Evolutionary conservation across 768 basidiomycete genomes (phyloP).

Genomic region (Tylopilus felleus): DNA sequence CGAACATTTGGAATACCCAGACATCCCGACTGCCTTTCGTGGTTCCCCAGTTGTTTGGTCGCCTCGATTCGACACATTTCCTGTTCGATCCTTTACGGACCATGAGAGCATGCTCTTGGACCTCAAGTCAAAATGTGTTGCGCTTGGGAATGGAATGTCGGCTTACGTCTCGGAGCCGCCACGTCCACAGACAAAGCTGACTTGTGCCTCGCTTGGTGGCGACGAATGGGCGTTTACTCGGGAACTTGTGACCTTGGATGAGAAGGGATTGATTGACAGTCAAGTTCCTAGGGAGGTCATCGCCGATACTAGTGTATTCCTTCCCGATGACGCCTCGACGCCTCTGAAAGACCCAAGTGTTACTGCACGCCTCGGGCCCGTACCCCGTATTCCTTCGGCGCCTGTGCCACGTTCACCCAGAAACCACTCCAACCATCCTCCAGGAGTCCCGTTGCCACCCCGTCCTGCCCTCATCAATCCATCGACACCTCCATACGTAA

Average conservation of each 20-base stretch:
- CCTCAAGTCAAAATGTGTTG: slow-evolving; percentile 33
- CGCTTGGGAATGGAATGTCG: slow-evolving; percentile 17
- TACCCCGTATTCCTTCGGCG: background rate
- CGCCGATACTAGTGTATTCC: slow-evolving; percentile 8
- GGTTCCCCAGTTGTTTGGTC: slow-evolving; percentile 34
- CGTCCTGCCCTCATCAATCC: slow-evolving; percentile 24
- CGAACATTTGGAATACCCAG: slow-evolving; percentile 34
- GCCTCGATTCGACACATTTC: slow-evolving; percentile 25
- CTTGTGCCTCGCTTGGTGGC: slow-evolving; percentile 15
- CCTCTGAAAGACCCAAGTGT: background rate
- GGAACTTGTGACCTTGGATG: slow-evolving; percentile 24
- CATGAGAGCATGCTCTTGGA: slow-evolving; percentile 37
- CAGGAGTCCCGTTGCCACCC: slow-evolving; percentile 18
- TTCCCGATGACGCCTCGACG: slow-evolving; percentile 14
- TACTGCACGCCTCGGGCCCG: background rate
- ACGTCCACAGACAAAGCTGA: background rate
- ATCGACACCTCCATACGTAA: slow-evolving; percentile 29
- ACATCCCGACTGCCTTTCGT: slow-evolving; percentile 42
- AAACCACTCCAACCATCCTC: slow-evolving; percentile 14
- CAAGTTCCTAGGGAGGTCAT: background rate
- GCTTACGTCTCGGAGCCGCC: slow-evolving; percentile 8
- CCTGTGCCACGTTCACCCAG: slow-evolving; percentile 5
- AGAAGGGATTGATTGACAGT: slow-evolving; percentile 6
- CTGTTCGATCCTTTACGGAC: slow-evolving; percentile 22
- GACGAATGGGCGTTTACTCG: slow-evolving; percentile 38